phyloP scores from a whole-genome alignment of 257 asterid genomes.

The Thymus quinquecostatus region DNA sequence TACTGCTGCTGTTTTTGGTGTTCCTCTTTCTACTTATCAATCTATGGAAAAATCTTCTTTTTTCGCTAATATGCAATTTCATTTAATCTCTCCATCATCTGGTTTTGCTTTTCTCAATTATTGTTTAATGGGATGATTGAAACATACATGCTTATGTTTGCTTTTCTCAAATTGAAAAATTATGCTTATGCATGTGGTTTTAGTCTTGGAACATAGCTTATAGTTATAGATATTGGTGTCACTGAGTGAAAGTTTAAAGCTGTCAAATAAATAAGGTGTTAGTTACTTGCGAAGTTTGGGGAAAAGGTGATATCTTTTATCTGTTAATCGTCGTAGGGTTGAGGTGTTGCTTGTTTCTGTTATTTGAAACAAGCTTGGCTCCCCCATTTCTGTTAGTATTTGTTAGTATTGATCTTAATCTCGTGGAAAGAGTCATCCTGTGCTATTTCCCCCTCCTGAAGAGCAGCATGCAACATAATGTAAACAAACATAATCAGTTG shows the following conservation, averaged over 20 bases:
- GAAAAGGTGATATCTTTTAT: background rate
- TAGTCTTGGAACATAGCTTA: too few species aligned
- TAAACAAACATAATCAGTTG: background rate
- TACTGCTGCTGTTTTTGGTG: too few species aligned
- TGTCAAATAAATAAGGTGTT: background rate
- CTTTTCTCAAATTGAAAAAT: background rate
- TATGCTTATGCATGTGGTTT: background rate
- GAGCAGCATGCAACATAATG: background rate
- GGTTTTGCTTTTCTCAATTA: background rate
- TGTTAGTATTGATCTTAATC: background rate
- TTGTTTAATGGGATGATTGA: constrained; percentile 6
- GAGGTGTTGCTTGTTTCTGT: background rate
- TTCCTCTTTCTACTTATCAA: background rate
- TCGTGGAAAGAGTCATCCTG: background rate
- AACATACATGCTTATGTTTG: background rate
- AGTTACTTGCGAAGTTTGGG: too few species aligned
- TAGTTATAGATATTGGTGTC: background rate
- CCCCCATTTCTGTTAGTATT: background rate
- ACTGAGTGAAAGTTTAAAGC: background rate
- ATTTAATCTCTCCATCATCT: too few species aligned
- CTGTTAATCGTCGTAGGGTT: background rate
- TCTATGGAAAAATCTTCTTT: too few species aligned
- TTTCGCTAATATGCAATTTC: too few species aligned
- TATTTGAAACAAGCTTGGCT: background rate
- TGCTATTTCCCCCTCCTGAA: constrained; percentile 28